Base-by-base conservation (phyloP, 1,139 yeast species). In the Saccharomyces hybrid region DNA sequence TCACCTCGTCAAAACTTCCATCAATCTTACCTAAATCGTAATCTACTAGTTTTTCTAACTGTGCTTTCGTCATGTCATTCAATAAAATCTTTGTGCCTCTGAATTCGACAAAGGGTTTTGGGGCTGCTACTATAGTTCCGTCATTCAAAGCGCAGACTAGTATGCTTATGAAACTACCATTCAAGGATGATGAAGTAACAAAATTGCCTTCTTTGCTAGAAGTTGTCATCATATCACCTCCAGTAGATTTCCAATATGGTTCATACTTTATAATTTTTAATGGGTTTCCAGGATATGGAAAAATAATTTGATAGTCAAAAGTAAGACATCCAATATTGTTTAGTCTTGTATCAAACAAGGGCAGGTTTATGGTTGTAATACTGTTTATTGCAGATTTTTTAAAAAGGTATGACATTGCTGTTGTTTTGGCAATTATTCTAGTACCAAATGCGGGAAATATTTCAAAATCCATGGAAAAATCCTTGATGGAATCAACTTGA, bases 381-480 rank as follows among this genome's bases (percentile, higher is more conserved):
- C 73, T 70, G 52, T 66, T 70, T 50, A 64, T 66, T 47, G 62
- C 61, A 49, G 59, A 65, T 65, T 74, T 62, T 64, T 77, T 53
- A 75, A 85, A 78, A 62, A 84, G 62, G 73, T 78, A 69, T 0
- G 84, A 74, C 53, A 87, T 75, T 0, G 90, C 93, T 0, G 95
- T 84, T 0, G 97, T 81, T 65, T 91, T 91, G 3, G 97, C 97
- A 54, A 93, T 85, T 55, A 91, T 75, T 58, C 96, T 80, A 0
- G 98, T 90, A 32, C 99, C 99, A 73, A 89, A 93, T 14, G 93
- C 88, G 1, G 99, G 97, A 70, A 86, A 91, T 16, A 93, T 80
- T 69, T 93, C 99, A 69, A 93, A 88, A 67, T 90, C 96, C 57
- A 93, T 81, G 26, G 85, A 76, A 66, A 93, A 88, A 52, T 83